A percentile compares a stretch with the other conserved stretches of the same genome.
Evolutionary conservation across 1,284 basidiomycete genomes (phyloP).

Genomic region (Ustilago trichophora): DNA sequence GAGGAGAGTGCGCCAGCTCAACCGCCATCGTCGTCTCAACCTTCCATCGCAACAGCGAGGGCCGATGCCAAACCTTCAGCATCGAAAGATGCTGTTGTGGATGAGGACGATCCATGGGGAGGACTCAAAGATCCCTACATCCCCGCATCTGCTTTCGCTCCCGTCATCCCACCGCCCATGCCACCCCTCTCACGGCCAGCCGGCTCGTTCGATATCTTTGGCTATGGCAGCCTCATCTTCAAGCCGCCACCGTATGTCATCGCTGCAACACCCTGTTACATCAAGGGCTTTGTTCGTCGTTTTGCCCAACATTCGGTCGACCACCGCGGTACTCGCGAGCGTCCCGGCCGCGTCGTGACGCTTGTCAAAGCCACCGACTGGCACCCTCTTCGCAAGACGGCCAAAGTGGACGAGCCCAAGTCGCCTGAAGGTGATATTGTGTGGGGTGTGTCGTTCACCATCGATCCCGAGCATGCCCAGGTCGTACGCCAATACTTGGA

Average conservation of each 20-base stretch:
- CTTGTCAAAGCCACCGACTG: constrained; percentile 85
- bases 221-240: constrained; percentile 64
- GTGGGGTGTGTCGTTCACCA: constrained; percentile 86
- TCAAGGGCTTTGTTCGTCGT: constrained; percentile 84
- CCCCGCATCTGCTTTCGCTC: constrained; percentile 31
- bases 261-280: constrained; percentile 73
- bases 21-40: background rate
- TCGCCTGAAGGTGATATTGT: constrained; percentile 70
- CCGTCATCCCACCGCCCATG: constrained; percentile 22
- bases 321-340: constrained; percentile 69
- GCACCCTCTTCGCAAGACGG: constrained; percentile 63
- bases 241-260: constrained; percentile 65
- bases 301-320: constrained; percentile 89
- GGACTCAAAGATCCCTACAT: constrained; percentile 34
- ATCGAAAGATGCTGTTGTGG: background rate
- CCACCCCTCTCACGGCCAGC: constrained; percentile 32
- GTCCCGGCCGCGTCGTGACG: constrained; percentile 81
- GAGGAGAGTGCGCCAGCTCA: constrained; percentile 23
- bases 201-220: constrained; percentile 63
- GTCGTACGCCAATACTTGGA: constrained; percentile 84
- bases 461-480: constrained; percentile 76
- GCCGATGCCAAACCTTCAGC: background rate
- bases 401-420: constrained; percentile 71
- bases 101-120: constrained; percentile 28
- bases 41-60: no score